Conservation (phyloP, 306 rosid genomes). For the Glycyrrhiza uralensis region DNA sequence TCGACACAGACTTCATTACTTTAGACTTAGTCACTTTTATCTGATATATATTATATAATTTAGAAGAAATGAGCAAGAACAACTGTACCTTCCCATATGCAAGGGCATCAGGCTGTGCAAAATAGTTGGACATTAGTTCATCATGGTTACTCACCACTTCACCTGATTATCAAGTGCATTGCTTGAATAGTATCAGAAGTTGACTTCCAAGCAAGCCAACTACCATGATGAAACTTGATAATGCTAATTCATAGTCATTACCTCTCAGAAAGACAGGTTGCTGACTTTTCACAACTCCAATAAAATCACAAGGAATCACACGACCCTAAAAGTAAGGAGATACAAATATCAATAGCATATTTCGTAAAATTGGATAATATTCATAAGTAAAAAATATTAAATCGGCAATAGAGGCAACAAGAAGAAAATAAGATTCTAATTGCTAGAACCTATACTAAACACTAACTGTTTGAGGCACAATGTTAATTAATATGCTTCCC, state of each 20-base stretch:
- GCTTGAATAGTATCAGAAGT: too few species aligned
- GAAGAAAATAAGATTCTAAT: too few species aligned
- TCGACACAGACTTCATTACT: too few species aligned
- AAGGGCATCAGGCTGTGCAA: slow-evolving; percentile 95
- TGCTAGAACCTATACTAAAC: too few species aligned
- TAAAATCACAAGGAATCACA: slow-evolving; percentile 91
- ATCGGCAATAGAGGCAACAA: too few species aligned
- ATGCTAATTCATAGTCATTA: too few species aligned
- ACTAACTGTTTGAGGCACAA: too few species aligned
- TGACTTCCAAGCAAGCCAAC: slow-evolving; percentile 21
- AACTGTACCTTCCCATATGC: slow-evolving; percentile 78
- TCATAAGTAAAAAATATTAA: too few species aligned
- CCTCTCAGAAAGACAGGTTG: slow-evolving; percentile 95
- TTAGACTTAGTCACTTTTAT: too few species aligned
- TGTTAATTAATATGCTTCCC: too few species aligned
- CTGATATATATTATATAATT: not conserved
- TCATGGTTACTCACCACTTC: slow-evolving; percentile 92
- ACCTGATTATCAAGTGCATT: slow-evolving; percentile 43
- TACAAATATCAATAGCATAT: too few species aligned
- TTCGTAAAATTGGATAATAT: too few species aligned
- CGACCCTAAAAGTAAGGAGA: slow-evolving; percentile 64
- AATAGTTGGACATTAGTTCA: slow-evolving; percentile 89
- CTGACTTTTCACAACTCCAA: slow-evolving; percentile 92
- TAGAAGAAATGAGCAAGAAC: not conserved
- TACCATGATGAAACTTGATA: not conserved